phyloP scores from a whole-genome alignment of 306 rosid genomes.

The Trifolium pratense region DNA sequence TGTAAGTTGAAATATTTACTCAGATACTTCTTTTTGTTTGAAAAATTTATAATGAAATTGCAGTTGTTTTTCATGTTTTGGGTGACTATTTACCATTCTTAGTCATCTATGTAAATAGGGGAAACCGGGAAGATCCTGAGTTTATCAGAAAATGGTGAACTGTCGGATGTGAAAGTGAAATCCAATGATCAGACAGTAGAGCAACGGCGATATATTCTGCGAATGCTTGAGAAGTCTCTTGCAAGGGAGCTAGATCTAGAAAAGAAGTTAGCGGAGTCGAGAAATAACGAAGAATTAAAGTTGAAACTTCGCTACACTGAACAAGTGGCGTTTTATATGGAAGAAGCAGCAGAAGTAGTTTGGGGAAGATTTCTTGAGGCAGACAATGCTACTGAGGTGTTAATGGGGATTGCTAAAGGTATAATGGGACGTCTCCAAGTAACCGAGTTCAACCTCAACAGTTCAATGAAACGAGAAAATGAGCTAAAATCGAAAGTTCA shows the following conservation, averaged over 20 bases:
- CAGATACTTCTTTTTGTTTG: conserved; percentile 27
- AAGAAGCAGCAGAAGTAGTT: conserved; percentile 85
- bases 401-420: conserved; percentile 82
- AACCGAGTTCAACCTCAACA: conserved; percentile 63
- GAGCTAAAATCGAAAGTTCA: conserved; percentile 60
- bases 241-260: conserved; percentile 88
- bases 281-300: conserved; percentile 72
- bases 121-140: conserved; percentile 49
- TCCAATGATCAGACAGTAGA: conserved; percentile 63
- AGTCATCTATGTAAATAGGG: conserved; percentile 59
- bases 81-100: conserved; percentile 38
- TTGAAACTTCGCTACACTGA: conserved; percentile 79
- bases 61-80: conserved; percentile 1
- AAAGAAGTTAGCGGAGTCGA: conserved; percentile 76
- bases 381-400: conserved; percentile 78
- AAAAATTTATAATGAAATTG: conserved; percentile 17
- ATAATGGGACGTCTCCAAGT: conserved; percentile 72
- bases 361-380: conserved; percentile 99
- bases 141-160: conserved; percentile 54
- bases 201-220: conserved; percentile 74
- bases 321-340: conserved; percentile 78
- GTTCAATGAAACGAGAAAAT: conserved; percentile 65
- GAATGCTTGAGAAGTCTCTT: conserved; percentile 87
- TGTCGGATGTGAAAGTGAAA: conserved; percentile 49
- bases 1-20: conserved; percentile 51